phyloP scores from a whole-genome alignment of 2,329 filamentous ascomycete genomes.

The Macrophomina phaseolina region DNA sequence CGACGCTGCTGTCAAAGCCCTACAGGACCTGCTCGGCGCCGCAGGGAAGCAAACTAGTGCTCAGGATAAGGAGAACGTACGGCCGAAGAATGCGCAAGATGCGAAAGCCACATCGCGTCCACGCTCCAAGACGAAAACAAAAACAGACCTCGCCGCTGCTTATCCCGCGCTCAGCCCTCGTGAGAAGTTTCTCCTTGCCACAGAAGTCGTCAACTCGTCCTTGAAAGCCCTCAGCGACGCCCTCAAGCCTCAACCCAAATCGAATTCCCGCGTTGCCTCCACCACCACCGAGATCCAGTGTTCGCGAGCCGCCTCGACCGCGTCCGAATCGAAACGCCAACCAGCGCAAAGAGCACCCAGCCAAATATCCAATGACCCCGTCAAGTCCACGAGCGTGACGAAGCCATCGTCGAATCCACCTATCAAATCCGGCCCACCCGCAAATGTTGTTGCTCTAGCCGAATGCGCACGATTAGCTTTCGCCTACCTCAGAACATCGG shows the following conservation, averaged over 20 bases:
- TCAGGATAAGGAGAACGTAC: slow-evolving; percentile 42
- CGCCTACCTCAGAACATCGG: slow-evolving; percentile 64
- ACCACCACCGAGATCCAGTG: slow-evolving; percentile 29
- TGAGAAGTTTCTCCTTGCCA: slow-evolving; percentile 72
- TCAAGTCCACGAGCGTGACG: slow-evolving; percentile 32
- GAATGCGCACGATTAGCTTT: slow-evolving; percentile 75
- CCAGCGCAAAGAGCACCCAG: slow-evolving; percentile 65
- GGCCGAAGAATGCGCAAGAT: slow-evolving; percentile 31
- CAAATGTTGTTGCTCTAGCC: slow-evolving; percentile 59
- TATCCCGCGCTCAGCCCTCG: slow-evolving; percentile 54
- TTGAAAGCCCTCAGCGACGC: slow-evolving; percentile 73
- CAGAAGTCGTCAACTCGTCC: slow-evolving; percentile 73
- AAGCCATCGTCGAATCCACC: slow-evolving; percentile 46
- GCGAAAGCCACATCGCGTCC: slow-evolving; percentile 33
- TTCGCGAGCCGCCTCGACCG: slow-evolving; percentile 30
- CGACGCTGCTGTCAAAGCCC: slow-evolving; percentile 50
- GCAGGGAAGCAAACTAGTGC: slow-evolving; percentile 41
- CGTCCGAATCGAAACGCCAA: slow-evolving; percentile 49
- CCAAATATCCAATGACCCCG: slow-evolving; percentile 62
- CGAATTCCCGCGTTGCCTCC: slow-evolving; percentile 27
- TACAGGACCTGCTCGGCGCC: slow-evolving; percentile 53
- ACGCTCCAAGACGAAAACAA: slow-evolving; percentile 14
- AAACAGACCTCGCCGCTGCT: slow-evolving; percentile 33
- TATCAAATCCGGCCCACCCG: slow-evolving; percentile 36
- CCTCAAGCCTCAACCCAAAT: slow-evolving; percentile 55